Evolutionary conservation across 805 yeast species (phyloP).

Genomic region (Yamadazyma akitaensis): DNA sequence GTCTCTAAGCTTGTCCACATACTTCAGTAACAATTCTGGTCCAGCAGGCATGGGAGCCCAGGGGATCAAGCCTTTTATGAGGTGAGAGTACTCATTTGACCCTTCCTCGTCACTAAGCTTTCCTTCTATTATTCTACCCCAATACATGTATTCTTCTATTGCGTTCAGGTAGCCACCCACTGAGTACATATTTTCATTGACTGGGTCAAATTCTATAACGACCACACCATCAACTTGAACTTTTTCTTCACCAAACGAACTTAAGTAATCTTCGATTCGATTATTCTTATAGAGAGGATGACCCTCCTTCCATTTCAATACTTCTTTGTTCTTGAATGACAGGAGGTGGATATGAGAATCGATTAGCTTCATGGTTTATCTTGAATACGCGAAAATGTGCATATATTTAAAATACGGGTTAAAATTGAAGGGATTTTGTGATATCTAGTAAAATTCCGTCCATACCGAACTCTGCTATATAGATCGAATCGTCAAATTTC

Average conservation of each 20-base stretch:
- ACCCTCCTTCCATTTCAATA: slow-evolving; percentile 30
- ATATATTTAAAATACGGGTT: background rate
- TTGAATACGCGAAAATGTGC: background rate
- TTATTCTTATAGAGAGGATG: slow-evolving; percentile 21
- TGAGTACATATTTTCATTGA: slow-evolving; percentile 8
- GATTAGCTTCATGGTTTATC: slow-evolving; percentile 13
- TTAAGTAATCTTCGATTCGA: slow-evolving; percentile 24
- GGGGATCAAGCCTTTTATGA: slow-evolving; percentile 33
- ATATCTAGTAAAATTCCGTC: slow-evolving; percentile 10
- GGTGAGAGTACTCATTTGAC: slow-evolving; percentile 7
- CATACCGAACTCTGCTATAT: slow-evolving; percentile 5
- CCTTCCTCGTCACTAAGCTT: slow-evolving; percentile 12
- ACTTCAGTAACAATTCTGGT: slow-evolving; percentile 14
- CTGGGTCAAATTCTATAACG: slow-evolving; percentile 34
- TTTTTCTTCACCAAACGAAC: slow-evolving; percentile 4
- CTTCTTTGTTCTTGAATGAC: slow-evolving; percentile 18
- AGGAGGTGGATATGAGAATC: slow-evolving; percentile 40
- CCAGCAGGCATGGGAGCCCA: slow-evolving; percentile 46
- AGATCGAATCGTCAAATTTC: background rate
- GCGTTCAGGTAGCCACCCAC: slow-evolving; percentile 23
- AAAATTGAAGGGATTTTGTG: background rate
- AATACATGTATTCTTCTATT: slow-evolving; percentile 18
- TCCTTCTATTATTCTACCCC: slow-evolving; percentile 13
- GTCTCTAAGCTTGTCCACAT: slow-evolving; percentile 14
- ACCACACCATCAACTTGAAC: slow-evolving; percentile 25